Percentiles rank a stretch among this genome's conserved stretches.
Conservation (phyloP, 2,329 filamentous ascomycete genomes). For the Periglandula ipomoeae region DNA sequence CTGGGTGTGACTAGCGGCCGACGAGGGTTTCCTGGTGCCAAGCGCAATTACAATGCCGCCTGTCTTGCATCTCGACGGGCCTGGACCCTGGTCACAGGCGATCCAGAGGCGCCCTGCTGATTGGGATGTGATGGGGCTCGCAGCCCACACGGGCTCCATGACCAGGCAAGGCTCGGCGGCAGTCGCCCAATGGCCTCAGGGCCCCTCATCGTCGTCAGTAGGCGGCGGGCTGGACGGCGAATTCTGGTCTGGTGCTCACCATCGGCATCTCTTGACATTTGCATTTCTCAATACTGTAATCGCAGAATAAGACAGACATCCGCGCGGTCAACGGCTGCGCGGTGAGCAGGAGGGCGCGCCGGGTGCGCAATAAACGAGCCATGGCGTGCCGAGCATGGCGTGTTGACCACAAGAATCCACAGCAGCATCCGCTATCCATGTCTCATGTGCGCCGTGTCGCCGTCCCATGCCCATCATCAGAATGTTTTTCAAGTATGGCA, state of each 20-base stretch:
- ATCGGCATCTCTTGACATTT: neutral
- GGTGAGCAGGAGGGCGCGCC: neutral
- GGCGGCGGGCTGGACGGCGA: neutral
- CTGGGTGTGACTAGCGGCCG: conserved; percentile 1
- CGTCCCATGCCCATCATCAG: neutral
- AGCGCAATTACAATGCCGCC: conserved; percentile 5
- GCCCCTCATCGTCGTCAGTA: neutral
- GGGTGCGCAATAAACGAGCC: neutral
- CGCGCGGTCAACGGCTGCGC: neutral
- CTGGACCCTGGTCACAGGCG: conserved; percentile 6
- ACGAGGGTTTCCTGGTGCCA: conserved; percentile 4
- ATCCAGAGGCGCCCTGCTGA: conserved; percentile 7
- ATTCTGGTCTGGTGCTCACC: neutral
- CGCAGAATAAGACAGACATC: neutral
- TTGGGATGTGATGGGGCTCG: conserved; percentile 1
- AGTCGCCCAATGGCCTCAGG: neutral
- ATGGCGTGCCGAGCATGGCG: neutral
- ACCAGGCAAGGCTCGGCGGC: neutral
- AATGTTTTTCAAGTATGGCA: conserved; percentile 1
- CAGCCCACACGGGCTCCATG: neutral
- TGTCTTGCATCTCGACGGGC: conserved; percentile 1
- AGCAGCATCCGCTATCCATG: conserved; percentile 1
- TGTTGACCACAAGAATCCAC: neutral
- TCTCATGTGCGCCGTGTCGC: neutral
- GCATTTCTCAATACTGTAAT: neutral